phyloP scores from a whole-genome alignment of 306 rosid species.

The Cucurbita pepo region DNA sequence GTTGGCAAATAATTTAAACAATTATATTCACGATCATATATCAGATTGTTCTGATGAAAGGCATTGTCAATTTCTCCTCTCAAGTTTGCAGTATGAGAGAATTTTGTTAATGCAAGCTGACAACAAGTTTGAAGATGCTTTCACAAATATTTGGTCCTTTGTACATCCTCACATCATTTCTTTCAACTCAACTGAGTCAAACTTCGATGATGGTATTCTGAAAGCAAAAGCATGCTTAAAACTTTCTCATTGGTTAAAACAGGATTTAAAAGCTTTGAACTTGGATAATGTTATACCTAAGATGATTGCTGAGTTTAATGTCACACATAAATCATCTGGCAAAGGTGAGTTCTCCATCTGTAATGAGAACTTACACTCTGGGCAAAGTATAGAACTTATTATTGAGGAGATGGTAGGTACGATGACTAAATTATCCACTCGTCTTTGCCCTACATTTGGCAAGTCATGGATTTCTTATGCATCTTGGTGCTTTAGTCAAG shows the following conservation, averaged over 20 bases:
- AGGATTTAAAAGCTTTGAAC: slow-evolving; percentile 40
- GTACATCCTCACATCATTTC: slow-evolving; percentile 48
- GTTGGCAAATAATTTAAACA: slow-evolving; percentile 60
- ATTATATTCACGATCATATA: slow-evolving; percentile 36
- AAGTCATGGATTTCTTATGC: slow-evolving; percentile 95
- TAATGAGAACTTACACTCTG: slow-evolving; percentile 16
- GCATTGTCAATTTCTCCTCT: slow-evolving; percentile 30
- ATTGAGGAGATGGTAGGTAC: slow-evolving; percentile 73
- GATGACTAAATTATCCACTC: slow-evolving; percentile 60
- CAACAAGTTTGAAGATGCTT: slow-evolving; percentile 76
- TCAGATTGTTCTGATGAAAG: slow-evolving; percentile 36
- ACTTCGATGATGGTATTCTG: slow-evolving; percentile 41
- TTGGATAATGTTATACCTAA: slow-evolving; percentile 32
- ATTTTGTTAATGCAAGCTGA: slow-evolving; percentile 64
- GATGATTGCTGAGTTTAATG: slow-evolving; percentile 43
- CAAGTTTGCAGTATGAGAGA: slow-evolving; percentile 68
- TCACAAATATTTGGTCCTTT: slow-evolving; percentile 70
- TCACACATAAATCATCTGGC: slow-evolving; percentile 21
- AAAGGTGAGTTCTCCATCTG: slow-evolving; percentile 14
- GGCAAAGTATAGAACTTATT: slow-evolving; percentile 23
- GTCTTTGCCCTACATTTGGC: slow-evolving; percentile 72
- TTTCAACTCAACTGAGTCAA: slow-evolving; percentile 26
- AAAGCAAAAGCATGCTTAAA: slow-evolving; percentile 90
- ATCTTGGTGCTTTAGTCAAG: slow-evolving; percentile 88
- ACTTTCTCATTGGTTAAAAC: slow-evolving; percentile 62